Percentiles rank a stretch among this genome's conserved stretches.
phyloP scores from a whole-genome alignment of 495 filamentous ascomycete species.

The Jackrogersella minutella region DNA sequence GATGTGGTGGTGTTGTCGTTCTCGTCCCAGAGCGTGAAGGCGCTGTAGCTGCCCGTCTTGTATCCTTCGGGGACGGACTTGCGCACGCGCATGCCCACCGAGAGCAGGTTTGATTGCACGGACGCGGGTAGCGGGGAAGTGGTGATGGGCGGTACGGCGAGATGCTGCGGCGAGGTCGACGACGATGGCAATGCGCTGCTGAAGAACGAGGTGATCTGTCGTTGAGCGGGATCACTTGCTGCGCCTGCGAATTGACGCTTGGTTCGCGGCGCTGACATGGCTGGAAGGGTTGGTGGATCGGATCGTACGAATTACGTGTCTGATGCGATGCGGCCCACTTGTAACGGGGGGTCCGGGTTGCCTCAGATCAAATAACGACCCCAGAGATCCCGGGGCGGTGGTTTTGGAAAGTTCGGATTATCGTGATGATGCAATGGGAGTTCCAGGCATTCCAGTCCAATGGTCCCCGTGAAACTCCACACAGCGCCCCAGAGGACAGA shows the following conservation, averaged over 20 bases:
- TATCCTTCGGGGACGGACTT: conserved; percentile 93
- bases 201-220: conserved; percentile 61
- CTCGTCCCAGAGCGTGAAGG: conserved; percentile 56
- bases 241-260: conserved; percentile 62
- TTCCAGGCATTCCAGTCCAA: not conserved
- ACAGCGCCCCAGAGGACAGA: too few species aligned
- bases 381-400: not conserved
- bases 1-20: conserved; percentile 5
- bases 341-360: not conserved
- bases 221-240: conserved; percentile 57
- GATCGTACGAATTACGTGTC: conserved; percentile 30
- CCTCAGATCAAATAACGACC: conserved; percentile 25
- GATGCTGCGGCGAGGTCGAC: not conserved
- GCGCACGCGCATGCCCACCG: conserved; percentile 90
- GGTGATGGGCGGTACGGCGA: conserved; percentile 17
- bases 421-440: conserved; percentile 30
- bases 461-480: not conserved
- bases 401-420: not conserved
- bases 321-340: conserved; percentile 30
- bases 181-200: conserved; percentile 23
- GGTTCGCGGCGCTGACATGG: conserved; percentile 55
- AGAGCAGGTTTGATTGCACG: conserved; percentile 80
- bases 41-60: conserved; percentile 70
- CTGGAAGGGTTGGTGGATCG: conserved; percentile 12
- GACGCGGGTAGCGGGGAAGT: conserved; percentile 62